Base-by-base conservation (phyloP, 2,329 filamentous ascomycete species). In the Orbilia blumenaviensis region DNA sequence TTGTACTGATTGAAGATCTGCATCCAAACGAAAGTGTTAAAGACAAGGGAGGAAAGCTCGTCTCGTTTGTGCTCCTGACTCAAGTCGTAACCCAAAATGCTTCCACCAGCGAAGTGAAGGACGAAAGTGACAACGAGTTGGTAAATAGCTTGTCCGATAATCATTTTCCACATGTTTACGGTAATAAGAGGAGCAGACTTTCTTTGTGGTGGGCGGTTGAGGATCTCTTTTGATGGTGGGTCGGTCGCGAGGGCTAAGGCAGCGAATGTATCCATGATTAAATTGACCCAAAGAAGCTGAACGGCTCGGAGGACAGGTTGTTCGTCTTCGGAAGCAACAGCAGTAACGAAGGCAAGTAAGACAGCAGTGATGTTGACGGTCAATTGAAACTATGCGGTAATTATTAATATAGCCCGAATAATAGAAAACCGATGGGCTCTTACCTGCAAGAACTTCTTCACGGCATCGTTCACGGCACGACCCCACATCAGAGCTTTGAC, bases 11-110 rank as follows among this genome's bases (percentile, higher is more conserved):
- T 91, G 84, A 91, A 91, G 77, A 91, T 90, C 80, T 91, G 89
- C 85, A 91, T 88, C 89, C 89, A 91, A 1, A 91, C 89, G 79
- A 90, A 91, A 0, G 87, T 88, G 82, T 91, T 91, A 84, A 91
- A 91, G 52, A 91, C 86, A 69, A 90, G 84, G 0, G 89, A 89
- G 77, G 88, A 84, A 34, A 89, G 83, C 78, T 87, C 81, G 4
- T 79, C 80, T 66, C 82, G 83, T 18, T 85, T 82, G 21, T 82
- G 81, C 46, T 83, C 82, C 56, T 86, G 79, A 71, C 63, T 81
- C 25, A 50, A 21, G 32, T 79, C 69, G 79, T 88, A 89, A 50
- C 84, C 80, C 14, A 91, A 85, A 36, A 91, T 87, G 6, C 83
- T 81, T 62, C 83, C 83, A 0, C 88, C 89, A 0, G 86, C 88